Percentiles rank a stretch among this genome's conserved stretches.
phyloP scores from a whole-genome alignment of 352 stramenopile genomes.

The Phytophthora megakarya region DNA sequence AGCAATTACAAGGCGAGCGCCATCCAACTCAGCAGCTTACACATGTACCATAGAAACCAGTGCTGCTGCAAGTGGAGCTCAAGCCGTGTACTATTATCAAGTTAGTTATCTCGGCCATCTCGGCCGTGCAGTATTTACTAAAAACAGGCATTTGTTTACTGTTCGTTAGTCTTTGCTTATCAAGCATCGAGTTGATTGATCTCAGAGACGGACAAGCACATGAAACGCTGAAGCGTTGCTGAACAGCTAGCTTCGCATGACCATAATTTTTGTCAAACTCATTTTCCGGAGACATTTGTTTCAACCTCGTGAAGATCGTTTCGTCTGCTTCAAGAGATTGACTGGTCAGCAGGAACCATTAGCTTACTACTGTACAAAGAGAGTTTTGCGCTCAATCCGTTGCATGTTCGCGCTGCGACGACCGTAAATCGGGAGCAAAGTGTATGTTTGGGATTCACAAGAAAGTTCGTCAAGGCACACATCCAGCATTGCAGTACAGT shows the following conservation, averaged over 20 bases:
- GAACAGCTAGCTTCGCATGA: too few species aligned
- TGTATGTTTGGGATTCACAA: constrained; percentile 7
- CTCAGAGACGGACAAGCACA: constrained; percentile 4
- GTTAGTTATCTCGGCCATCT: constrained; percentile 31
- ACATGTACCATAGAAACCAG: constrained; percentile 44
- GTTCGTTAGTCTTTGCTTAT: neutral
- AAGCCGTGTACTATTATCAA: constrained; percentile 41
- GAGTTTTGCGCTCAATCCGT: constrained; percentile 1
- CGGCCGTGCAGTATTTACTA: constrained; percentile 38
- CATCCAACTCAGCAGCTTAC: constrained; percentile 29
- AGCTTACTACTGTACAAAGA: too few species aligned
- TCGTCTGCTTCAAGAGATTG: constrained; percentile 23
- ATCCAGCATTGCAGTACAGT: neutral
- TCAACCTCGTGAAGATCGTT: constrained; percentile 12
- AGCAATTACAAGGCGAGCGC: constrained; percentile 10
- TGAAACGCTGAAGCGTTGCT: constrained; percentile 10
- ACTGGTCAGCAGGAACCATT: constrained; percentile 23
- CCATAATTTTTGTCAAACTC: constrained; percentile 18
- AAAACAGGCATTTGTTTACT: constrained; percentile 24
- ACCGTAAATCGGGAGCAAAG: constrained; percentile 2
- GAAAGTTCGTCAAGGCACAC: constrained; percentile 5
- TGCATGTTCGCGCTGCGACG: constrained; percentile 10
- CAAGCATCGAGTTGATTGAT: constrained; percentile 7
- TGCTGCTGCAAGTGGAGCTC: constrained; percentile 17
- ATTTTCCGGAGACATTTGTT: constrained; percentile 18